Evolutionary conservation across 345 rosid species (phyloP), one percentile per base, ranked within the genome.

Genomic region (Eucalyptus sp.): DNA sequence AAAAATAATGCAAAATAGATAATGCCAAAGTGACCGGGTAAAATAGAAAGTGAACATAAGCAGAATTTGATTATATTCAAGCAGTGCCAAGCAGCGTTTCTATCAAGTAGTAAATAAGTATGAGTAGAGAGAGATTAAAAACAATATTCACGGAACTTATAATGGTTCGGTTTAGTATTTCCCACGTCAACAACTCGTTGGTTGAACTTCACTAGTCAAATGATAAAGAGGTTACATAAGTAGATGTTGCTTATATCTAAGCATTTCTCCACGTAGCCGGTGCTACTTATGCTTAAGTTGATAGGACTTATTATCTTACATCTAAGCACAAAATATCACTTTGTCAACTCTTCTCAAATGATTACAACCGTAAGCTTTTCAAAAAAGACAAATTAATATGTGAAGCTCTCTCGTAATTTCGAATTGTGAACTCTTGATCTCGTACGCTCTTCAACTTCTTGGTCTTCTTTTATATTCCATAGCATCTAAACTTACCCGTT

Each of bases 371-470:
- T 24, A 10, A 56, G 29, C 58, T 56, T 56, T 24, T 56, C 13
- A 2, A 56, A 4, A 56, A 56, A 56, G 62, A 24, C 13, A 56
- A 24, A 22, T 56, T 13, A 56, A 9, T 56, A 24, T 56, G 29
- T 56, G 29, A 56, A 56, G 29, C 13, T 24, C 3, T 24, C 27
- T 56, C 6, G 6, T 56, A 56, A 56, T 56, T 56, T 56, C 13
- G 13, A 56, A 56, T 10, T 24, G 62, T 24, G 29, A 56, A 24
- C 29, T 56, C 29, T 56, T 56, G 62, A 56, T 56, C 62, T 56
- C 0, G 0, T 56, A 4, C 0, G 62, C 62, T 56, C 62, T 56
- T 56, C 62, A 24, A 56, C 29, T 56, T 56, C 29, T 56, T 56
- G 29, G 29, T 56, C 58, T 52, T 52, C 58, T 56, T 56, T 56